Evolutionary conservation across 257 asterid species (phyloP).

Genomic region (Ballota nigra): DNA sequence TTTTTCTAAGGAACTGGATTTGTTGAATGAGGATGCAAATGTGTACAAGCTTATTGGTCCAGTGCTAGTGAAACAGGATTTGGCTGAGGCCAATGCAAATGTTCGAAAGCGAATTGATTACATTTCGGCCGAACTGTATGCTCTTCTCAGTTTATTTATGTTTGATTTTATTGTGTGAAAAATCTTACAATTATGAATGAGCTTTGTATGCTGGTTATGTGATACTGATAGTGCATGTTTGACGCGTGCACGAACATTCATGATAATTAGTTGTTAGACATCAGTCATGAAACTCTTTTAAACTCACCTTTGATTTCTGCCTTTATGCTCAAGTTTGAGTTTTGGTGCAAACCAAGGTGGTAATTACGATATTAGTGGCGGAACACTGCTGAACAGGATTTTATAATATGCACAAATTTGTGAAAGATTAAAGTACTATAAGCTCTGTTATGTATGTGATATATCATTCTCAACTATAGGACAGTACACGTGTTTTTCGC

Average conservation of each 20-base stretch:
- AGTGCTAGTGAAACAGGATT: slow-evolving; percentile 92
- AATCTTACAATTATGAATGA: background rate
- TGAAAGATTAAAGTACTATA: background rate
- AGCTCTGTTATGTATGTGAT: background rate
- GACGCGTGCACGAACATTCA: background rate
- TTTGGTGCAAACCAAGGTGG: slow-evolving; percentile 3
- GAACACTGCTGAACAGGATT: background rate
- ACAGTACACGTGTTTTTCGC: background rate
- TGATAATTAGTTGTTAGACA: background rate
- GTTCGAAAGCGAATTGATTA: slow-evolving; percentile 93
- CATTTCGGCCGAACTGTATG: slow-evolving; percentile 92
- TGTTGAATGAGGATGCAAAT: slow-evolving; percentile 85
- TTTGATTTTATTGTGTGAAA: background rate
- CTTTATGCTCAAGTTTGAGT: background rate
- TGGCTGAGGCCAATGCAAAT: slow-evolving; percentile 96
- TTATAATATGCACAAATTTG: background rate
- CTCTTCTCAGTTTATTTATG: background rate
- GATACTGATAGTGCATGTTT: slow-evolving; percentile 6
- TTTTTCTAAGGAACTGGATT: slow-evolving; percentile 70
- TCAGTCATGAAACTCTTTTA: too few relatives aligned
- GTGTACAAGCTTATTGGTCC: slow-evolving; percentile 95
- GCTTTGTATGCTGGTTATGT: background rate
- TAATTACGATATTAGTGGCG: background rate
- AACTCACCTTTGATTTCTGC: background rate
- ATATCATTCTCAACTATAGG: background rate